Base-by-base conservation (phyloP, 2,329 filamentous ascomycete genomes). In the Pseudogymnoascus pannorum region DNA sequence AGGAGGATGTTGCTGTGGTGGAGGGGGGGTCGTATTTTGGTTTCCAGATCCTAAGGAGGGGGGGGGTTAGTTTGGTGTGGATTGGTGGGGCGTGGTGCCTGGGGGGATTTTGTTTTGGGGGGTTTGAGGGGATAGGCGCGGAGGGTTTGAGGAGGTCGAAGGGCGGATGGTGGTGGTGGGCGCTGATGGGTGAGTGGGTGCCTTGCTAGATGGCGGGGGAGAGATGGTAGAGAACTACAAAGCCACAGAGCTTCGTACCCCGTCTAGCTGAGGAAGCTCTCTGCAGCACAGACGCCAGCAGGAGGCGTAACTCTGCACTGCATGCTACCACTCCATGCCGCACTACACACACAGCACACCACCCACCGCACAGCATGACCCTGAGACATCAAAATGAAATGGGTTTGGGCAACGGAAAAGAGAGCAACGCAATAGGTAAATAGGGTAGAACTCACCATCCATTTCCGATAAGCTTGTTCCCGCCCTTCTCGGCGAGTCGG, bases 401-500 rank as follows among this genome's bases (percentile, higher is more conserved):
- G n/a, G n/a, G 33, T 11, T 2, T 14, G 4, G 33, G 33, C n/a
- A 35, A 14, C 5, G 4, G 1, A 6, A 35, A 35, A 35, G 5
- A n/a, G 12, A 35, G 33, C 12, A 35, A n/a, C 33, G n/a, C 33
- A 6, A 60, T 64, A 67, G 63, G 60, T 63, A 63, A 57, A 58
- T 59, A 42, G 42, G 36, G 42, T 58, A 62, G 63, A 83, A n/a
- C 89, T 75, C 87, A 97, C 93, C 94, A 99, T 69, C 90, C 89
- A 78, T 97, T 97, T 65, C 94, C 94, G 66, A 97, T 79, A 61
- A 86, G 92, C 79, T 96, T 97, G 75, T 87, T 89, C 58, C 93
- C 93, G 72, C 87, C 89, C 71, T 90, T 81, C 77, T 97, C 94
- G 36, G 94, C 92, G 70, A 93, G 82, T 70, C 93, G 90, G 75